Conservation (phyloP, 768 basidiomycete species). For the Calvatia gigantea region DNA sequence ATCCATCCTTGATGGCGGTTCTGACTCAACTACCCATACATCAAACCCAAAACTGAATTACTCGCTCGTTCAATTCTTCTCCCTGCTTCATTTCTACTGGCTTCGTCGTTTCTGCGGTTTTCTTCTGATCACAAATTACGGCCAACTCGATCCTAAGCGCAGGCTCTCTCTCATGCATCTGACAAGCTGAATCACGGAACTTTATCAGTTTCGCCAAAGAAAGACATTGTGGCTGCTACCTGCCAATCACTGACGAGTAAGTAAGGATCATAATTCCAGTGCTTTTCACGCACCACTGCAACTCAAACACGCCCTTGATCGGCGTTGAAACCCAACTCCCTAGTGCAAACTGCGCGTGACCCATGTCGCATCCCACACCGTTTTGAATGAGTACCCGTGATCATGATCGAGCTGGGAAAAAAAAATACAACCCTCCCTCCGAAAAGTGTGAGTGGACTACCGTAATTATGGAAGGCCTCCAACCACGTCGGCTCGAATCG, state of each 20-base stretch:
- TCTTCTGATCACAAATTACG: neutral
- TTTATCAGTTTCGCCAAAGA: neutral
- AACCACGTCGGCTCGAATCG: neutral
- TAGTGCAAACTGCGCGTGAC: neutral
- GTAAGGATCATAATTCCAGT: neutral
- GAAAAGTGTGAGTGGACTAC: neutral
- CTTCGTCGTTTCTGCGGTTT: neutral
- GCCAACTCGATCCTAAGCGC: neutral
- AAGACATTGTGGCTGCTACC: neutral
- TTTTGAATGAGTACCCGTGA: neutral
- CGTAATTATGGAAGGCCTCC: neutral
- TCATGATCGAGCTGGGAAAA: conserved; percentile 4
- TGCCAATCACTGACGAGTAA: neutral
- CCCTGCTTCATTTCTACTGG: neutral
- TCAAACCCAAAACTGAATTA: no score
- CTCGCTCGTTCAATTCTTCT: neutral
- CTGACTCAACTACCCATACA: no score
- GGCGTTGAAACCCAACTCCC: neutral
- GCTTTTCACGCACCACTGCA: neutral
- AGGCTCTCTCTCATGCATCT: neutral
- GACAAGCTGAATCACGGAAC: conserved; percentile 1
- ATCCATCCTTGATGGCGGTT: no score
- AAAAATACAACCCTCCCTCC: neutral
- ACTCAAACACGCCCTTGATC: conserved; percentile 6
- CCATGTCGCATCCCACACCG: neutral